Evolutionary conservation across 2,329 filamentous ascomycete species (phyloP), one percentile per base, ranked within the genome.

Genomic region (Ceratocystis eucalypticola): DNA sequence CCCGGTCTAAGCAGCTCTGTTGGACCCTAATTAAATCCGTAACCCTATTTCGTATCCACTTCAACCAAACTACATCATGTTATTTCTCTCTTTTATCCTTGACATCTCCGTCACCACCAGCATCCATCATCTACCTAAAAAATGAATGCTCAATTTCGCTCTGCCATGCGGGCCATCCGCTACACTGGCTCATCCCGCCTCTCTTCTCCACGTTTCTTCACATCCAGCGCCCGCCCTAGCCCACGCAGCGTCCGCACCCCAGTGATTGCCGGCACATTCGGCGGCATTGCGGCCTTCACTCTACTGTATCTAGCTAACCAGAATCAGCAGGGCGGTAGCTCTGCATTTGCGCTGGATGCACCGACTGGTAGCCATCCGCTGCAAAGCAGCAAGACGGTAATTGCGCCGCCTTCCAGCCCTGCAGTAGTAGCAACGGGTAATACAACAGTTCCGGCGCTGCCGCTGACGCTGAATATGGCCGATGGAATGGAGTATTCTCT

Each of bases 361-460:
- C 67, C 64, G 3, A 28, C 46, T 17, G 67, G 67, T n/a, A 66
- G 33, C 28, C 61, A 68, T 22, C 67, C 67, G 22, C 53, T 68
- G 1, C 61, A 66, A 17, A 59, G 64, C 2, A 59, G 44, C 55
- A 65, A 64, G 44, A 68, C 64, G 1, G 45, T 68, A 5, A 64
- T 68, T 30, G 50, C 46, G 8, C 28, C 67, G 33, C 28, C 53
- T 17, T 61, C 44, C 6, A 37, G 12, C 53, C 57, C 61, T 7
- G 64, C 67, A 7, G 41, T 68, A 1, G 50, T 68, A 15, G 50
- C 88, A 17, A 96, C 91, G 0, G 91, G 91, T 15, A 91, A 92
- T 70, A 86, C 80, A 70, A 87, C 85, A n/a, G 84, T 96, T 2
- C 87, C 89, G 1, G 80, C 83, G 65, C 95, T 96, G 73, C 92